These are phyloP conservation scores for Lineolata rhizophorae DNA, from an alignment of 495 filamentous ascomycete species.

Conservation along the genomic window DNA sequence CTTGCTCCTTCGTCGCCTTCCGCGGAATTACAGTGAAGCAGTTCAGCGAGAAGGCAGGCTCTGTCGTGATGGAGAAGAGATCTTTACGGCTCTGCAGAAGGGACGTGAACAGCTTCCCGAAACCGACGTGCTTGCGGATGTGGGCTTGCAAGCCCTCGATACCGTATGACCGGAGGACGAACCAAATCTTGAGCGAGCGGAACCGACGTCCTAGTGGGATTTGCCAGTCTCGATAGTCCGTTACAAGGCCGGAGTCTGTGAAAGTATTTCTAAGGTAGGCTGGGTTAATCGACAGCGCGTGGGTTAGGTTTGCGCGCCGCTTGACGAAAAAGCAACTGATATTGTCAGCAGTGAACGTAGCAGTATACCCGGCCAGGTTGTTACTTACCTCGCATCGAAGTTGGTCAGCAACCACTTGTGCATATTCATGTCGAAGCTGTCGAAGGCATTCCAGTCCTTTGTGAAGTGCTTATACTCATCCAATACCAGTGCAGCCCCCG, in stretches of 20 bases:
- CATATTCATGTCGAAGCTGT: conserved; percentile 89
- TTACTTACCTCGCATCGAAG: conserved; percentile 63
- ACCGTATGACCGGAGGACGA: conserved; percentile 77
- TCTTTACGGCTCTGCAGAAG: conserved; percentile 35
- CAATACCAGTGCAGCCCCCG: conserved; percentile 60
- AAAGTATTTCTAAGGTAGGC: conserved; percentile 64
- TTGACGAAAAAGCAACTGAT: conserved; percentile 53
- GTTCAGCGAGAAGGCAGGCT: conserved; percentile 59
- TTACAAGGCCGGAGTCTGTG: conserved; percentile 65
- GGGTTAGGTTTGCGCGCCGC: conserved; percentile 48
- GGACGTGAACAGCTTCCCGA: conserved; percentile 49
- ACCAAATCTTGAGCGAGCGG: conserved; percentile 87
- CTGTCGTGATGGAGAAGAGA: conserved; percentile 55
- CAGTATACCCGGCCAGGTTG: not conserved
- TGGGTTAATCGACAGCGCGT: conserved; percentile 62
- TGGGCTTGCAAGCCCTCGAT: conserved; percentile 54
- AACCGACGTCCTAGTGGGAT: conserved; percentile 91
- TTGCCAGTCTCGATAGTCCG: conserved; percentile 96
- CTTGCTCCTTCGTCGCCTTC: conserved; percentile 1
- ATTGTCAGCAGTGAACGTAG: conserved; percentile 4
- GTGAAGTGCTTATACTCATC: conserved; percentile 60
- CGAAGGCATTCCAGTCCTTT: conserved; percentile 38
- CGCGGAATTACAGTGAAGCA: conserved; percentile 38
- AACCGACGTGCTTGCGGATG: conserved; percentile 38
- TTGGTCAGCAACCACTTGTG: conserved; percentile 96